Evolutionary conservation across 371 early-diverging fungal species (phyloP), one percentile per base, ranked within the genome.

Genomic region (Haplosporangium sp.): DNA sequence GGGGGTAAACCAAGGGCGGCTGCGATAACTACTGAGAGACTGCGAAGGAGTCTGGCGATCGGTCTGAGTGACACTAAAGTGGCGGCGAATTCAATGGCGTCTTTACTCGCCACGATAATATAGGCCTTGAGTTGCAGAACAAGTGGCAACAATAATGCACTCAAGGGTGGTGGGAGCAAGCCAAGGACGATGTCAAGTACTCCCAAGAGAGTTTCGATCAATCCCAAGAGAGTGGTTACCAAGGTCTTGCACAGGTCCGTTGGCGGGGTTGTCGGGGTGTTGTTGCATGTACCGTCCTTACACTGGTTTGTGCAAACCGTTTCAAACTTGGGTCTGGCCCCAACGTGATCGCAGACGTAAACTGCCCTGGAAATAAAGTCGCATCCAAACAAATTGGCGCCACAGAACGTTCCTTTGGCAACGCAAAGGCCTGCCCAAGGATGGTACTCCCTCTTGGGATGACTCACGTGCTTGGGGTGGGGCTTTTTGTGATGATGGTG

Each of bases 301-400:
- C 61, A 61, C 8, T 20, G 38, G 12, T 42, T 43, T 0, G 13
- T 10, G 50, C 68, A 67, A 38, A 50, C n/a, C 42, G 38, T 37
- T 5, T 13, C 8, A 18, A 55, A 47, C 7, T 0, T 0, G 37
- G 68, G 61, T 38, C 13, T 29, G 45, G 21, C 48, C 0, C 50
- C 58, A 18, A 50, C 23, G 11, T 50, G 9, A 16, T 14, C 20
- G 16, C 69, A 69, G 23, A 38, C 18, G 52, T 62, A 69, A 16
- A 62, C 18, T 16, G 50, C 62, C 36, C 18, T 18, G 20, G 36
- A 16, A 21, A 51, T 62, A 50, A 62, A 62, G 42, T 69, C 43
- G n/a, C 69, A 69, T 51, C 69, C 69, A 43, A 69, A 69, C 18
- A 69, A 42, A 6, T 62, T n/a, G 45, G 14, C 36, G 10, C 69